Evolutionary conservation across 1,284 basidiomycete genomes (phyloP).

Genomic region (Leccinum idahoense): DNA sequence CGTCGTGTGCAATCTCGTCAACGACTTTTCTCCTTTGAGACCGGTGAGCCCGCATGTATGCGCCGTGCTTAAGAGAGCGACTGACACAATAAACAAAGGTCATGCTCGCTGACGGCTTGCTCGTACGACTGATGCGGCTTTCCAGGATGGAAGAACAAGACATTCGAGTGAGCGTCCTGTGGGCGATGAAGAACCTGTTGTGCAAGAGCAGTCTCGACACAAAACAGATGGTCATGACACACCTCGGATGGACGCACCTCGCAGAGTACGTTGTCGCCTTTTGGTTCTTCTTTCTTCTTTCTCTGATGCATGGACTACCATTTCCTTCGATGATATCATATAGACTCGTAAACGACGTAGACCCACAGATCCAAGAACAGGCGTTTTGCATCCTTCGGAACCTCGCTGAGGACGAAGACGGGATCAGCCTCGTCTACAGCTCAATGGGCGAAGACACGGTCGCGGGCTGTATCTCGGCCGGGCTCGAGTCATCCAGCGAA

Average conservation of each 20-base stretch:
- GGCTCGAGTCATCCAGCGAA: slow-evolving; percentile 45
- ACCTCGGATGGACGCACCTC: slow-evolving; percentile 59
- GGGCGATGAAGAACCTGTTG: slow-evolving; percentile 78
- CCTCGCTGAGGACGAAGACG: slow-evolving; percentile 54
- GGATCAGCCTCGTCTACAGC: slow-evolving; percentile 54
- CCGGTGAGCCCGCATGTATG: slow-evolving; percentile 40
- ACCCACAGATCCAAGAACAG: slow-evolving; percentile 59
- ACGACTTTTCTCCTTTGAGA: slow-evolving; percentile 80
- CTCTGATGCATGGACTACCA: background rate
- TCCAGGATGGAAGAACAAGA: slow-evolving; percentile 48
- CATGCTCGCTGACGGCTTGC: slow-evolving; percentile 58
- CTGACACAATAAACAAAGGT: slow-evolving; percentile 6
- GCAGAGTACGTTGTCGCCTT: slow-evolving; percentile 37
- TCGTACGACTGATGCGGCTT: slow-evolving; percentile 59
- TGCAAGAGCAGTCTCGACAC: slow-evolving; percentile 54
- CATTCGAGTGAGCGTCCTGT: slow-evolving; percentile 65
- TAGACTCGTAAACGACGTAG: slow-evolving; percentile 47
- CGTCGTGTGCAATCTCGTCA: slow-evolving; percentile 80
- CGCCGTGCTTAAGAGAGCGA: background rate
- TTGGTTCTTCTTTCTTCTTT: background rate
- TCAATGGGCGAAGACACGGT: slow-evolving; percentile 45
- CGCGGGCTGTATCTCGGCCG: slow-evolving; percentile 39
- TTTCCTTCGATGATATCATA: slow-evolving; percentile 17
- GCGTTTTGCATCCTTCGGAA: slow-evolving; percentile 60
- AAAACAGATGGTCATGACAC: slow-evolving; percentile 60